Evolutionary conservation across 257 asterid genomes (phyloP).

Genomic region (Schizonepeta tenuifolia): DNA sequence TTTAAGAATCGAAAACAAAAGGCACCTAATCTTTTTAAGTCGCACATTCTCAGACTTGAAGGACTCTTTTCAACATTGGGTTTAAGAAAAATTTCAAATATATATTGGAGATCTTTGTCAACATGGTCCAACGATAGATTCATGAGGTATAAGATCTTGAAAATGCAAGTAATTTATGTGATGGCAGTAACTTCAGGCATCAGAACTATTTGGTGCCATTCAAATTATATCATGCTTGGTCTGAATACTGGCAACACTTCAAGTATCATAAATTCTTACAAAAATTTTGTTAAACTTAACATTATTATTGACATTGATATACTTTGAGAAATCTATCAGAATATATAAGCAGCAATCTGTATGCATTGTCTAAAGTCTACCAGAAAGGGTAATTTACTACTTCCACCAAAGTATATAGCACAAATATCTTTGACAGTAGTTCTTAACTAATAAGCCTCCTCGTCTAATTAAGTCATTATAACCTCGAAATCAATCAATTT

Average conservation of each 20-base stretch:
- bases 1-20: background rate
- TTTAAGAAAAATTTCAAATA: background rate
- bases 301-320: background rate
- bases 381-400: background rate
- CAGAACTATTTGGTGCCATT: background rate
- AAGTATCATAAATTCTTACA: too few relatives aligned
- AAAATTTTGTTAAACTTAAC: too few relatives aligned
- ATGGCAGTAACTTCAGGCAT: background rate
- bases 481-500: background rate
- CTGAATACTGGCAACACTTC: too few relatives aligned
- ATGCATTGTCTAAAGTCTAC: background rate
- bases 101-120: background rate
- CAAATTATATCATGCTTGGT: too few relatives aligned
- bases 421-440: background rate
- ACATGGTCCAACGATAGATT: background rate
- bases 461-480: background rate
- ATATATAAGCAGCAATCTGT: background rate
- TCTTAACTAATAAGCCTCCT: background rate
- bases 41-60: constrained; percentile 3
- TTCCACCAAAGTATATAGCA: background rate
- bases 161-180: constrained; percentile 6
- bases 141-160: background rate
- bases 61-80: background rate
- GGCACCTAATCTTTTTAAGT: background rate
- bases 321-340: background rate